Conservation (phyloP, 306 rosid species). For the Quercus bicolor region DNA sequence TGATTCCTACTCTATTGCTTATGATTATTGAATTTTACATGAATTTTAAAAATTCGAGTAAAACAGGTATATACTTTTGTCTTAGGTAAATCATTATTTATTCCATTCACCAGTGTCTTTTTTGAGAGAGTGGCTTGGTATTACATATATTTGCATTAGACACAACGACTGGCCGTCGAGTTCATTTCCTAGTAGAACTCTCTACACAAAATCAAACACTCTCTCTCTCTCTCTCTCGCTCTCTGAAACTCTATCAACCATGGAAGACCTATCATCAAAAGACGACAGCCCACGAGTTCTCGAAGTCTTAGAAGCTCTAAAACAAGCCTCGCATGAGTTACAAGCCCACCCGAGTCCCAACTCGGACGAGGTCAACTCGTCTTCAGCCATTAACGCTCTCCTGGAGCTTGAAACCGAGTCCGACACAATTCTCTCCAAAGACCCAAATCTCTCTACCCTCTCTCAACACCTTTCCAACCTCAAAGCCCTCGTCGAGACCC, state of each 20-base stretch:
- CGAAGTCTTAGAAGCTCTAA: conserved; percentile 72
- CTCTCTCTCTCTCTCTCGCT: not conserved
- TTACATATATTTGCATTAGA: no score
- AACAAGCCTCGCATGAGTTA: conserved; percentile 72
- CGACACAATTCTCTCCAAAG: conserved; percentile 53
- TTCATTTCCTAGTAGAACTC: not conserved
- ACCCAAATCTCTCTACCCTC: conserved; percentile 50
- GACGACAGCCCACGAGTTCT: conserved; percentile 44
- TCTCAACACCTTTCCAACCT: conserved; percentile 59
- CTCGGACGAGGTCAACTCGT: conserved; percentile 45
- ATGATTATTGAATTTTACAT: no score
- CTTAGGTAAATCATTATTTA: no score
- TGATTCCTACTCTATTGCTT: no score
- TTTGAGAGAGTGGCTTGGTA: not conserved
- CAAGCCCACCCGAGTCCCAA: conserved; percentile 42
- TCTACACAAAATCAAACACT: not conserved
- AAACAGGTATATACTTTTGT: no score
- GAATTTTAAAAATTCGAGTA: no score
- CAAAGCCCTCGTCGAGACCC: conserved; percentile 47
- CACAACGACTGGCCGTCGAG: conserved; percentile 18
- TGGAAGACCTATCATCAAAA: conserved; percentile 37
- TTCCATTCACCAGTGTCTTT: not conserved
- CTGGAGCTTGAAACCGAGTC: conserved; percentile 69
- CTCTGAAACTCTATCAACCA: conserved; percentile 9
- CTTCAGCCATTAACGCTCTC: conserved; percentile 71